Base-by-base conservation (phyloP, 768 basidiomycete genomes). In the Suillus placidus region DNA sequence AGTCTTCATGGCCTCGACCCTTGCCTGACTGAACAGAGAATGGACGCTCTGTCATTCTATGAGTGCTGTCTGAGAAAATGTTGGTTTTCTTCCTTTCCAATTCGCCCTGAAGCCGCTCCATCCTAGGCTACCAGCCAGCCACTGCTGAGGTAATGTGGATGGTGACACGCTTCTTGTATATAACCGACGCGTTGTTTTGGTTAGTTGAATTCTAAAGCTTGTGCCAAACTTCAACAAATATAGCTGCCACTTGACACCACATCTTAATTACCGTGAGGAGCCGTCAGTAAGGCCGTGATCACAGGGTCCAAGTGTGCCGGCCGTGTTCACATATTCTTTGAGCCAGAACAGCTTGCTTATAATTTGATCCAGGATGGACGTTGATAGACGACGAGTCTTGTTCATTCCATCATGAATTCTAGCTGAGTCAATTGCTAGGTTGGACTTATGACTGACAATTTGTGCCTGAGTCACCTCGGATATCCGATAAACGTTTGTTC, bases 141-240 rank as follows among this genome's bases (percentile, higher is more conserved):
- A 61, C 52, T 63, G 62, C 62, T 63, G 30, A 57, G 37, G 18
- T 54, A 54, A 47, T 64, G 40, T 32, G 10, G 49, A 58, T 34
- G 20, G 47, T 23, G 60, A 54, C 20, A 52, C 37, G 20, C 43
- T 64, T 42, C 26, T 30, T 35, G 20, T 14, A 45, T 64, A 26
- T 69, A 63, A 6, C 45, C 67, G 67, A 57, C 68, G 70, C 70
- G 74, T 77, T 76, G 69, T 76, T 76, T 73, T 72, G 49, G 40
- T 65, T 18, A 76, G 67, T 76, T 77, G 58, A 30, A 69, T 74
- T 71, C 35, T 16, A 63, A 76, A 45, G 76, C 43, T 51, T 38
- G 67, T 72, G 69, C 66, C 66, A 71, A 51, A 74, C 66, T 67
- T 38, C 12, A 16, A 14, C 68, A 74, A 71, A 74, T 16, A 65